Base-by-base conservation (phyloP, 106 monocot genomes). In the Iris macrosiphon region DNA sequence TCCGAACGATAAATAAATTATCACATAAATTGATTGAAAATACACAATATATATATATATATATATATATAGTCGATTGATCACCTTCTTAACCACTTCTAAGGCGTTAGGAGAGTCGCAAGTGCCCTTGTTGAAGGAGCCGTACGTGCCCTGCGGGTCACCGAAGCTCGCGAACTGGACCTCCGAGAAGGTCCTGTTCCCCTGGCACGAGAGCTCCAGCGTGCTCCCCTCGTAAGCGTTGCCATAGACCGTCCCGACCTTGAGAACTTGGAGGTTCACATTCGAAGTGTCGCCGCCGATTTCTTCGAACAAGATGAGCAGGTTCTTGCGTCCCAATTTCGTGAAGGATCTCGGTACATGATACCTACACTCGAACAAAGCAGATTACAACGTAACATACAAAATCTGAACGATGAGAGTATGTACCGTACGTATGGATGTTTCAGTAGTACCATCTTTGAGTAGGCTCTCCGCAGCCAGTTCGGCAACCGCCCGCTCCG, bases 341-440 rank as follows among this genome's bases (percentile, higher is more conserved):
- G 72, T 62, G 72, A 76, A 82, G 13, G 72, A 69, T 22, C 82
- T 52, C 7, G 82, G 76, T 4, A 82, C 53, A 51, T 81, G 81
- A 56, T 81, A 81, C 79, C 79, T 79, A 23, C n/a, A 71, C n/a
- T 74, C 79, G 73, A n/a, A 23, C n/a, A 71, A n/a, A n/a, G n/a
- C n/a, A n/a, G n/a, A n/a, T n/a, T n/a, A n/a, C n/a, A n/a, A n/a
- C n/a, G n/a, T n/a, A n/a, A n/a, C n/a, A n/a, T n/a, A n/a, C n/a
- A n/a, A n/a, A n/a, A n/a, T n/a, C n/a, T n/a, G n/a, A n/a, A n/a
- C n/a, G 1, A 11, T 11, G 31, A 35, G n/a, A 28, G 31, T 52
- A 30, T n/a, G 8, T 31, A 2, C 19, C 37, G 19, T 2, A 34
- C 0, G 8, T 40, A 24, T 10, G 4, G 1, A 24, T 12, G 56